Evolutionary conservation across 371 early-diverging fungal genomes (phyloP), one percentile per base, ranked within the genome.

Genomic region (Dichotomocladium elegans): DNA sequence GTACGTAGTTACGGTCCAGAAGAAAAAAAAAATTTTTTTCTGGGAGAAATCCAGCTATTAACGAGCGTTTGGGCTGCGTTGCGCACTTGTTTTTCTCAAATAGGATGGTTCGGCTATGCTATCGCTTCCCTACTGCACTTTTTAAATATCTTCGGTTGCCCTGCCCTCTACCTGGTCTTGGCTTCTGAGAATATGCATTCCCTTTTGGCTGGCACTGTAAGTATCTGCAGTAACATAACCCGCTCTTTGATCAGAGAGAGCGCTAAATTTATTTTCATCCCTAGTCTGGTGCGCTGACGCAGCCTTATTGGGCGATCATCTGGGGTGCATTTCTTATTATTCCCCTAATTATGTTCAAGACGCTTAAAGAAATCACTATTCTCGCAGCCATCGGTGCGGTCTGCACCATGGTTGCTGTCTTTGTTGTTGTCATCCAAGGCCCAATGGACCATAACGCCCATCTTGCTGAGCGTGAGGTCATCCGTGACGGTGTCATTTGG

Each of bases 151-250:
- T 64, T 88, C 29, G 90, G 92, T 53, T 85, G 85, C 30, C 81
- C 87, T 3, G 82, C 88, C 47, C 77, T 92, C 19, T 94, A 89
- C 55, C 70, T 94, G 15, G 85, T 92, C 30, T 61, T 94, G 47
- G 87, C 91, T 12, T 83, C 81, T 51, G 60, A 66, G 29, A 88
- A 88, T 59, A 64, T 87, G 60, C 57, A 72, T 37, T 58, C 74
- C 11, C 70, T 90, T 17, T 57, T 79, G 58, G 34, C 58, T 31
- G 50, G 64, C 58, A 69, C 73, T 42, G 48, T 53, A 61, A 44
- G 53, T 58, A 25, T 29, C 19, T 33, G 7, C 24, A 25, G 8
- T 22, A n/a, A 26, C n/a, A 26, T 9, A 11, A 10, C 12, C 15
- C 11, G 35, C 4, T 45, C 2, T 10, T 53, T 42, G 19, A 42